Evolutionary conservation across 208 protist genomes (phyloP), one percentile per base, ranked within the genome.

Genomic region (Trypanosoma caninum): DNA sequence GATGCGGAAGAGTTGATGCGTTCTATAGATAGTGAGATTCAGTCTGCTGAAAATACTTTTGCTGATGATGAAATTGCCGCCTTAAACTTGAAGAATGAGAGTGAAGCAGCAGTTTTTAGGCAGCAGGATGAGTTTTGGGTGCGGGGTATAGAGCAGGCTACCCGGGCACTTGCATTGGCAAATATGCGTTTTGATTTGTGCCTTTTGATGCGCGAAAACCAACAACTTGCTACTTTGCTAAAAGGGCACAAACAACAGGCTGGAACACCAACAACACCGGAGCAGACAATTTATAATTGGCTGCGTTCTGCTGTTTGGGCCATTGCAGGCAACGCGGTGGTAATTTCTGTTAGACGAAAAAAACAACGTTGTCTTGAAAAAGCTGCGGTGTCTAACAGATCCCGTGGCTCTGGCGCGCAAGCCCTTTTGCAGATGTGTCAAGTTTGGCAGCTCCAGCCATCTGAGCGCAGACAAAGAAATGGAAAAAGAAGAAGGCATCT

Each of bases 271-370:
- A 33, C 41, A 45, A 28, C 47, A 54, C 16, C 55, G 53, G 31
- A 71, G 42, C 48, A 56, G 42, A 53, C 55, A 11, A 50, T 78
- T 14, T 59, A 84, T 27, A 63, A 57, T 37, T 82, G 77, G 81
- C 34, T 84, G 35, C 67, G 71, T 3, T 46, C 65, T 6, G 71
- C 72, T 25, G 77, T 88, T 30, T 61, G 70, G 33, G 77, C 48
- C 11, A 84, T 82, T 74, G 71, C 74, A 16, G 72, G 72, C 34
- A 88, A 84, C 58, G 74, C 81, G 7, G 82, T 84, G 28, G 68
- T 55, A 44, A 64, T 72, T 46, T 77, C 75, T 28, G 23, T 58
- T 35, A 44, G 61, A 5, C 53, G 31, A 25, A 35, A 68, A 34
- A 59, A 56, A 58, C 51, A 20, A 23, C 59, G 28, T 20, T 42